Conservation (phyloP, 441 rosid species). For the Erysimum cheiri region DNA sequence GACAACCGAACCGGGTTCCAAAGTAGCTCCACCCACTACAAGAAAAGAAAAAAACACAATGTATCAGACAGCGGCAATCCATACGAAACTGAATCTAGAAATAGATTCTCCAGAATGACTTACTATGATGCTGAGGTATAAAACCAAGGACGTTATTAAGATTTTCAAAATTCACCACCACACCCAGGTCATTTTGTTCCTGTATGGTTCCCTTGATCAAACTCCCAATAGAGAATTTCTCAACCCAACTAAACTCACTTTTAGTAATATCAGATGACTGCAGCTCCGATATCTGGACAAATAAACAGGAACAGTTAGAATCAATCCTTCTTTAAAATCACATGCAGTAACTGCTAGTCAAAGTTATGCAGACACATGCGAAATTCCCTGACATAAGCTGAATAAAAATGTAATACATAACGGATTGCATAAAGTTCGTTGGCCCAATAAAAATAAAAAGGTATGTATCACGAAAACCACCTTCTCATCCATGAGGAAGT, state of each 20-base stretch:
- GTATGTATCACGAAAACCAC: slow-evolving; percentile 43
- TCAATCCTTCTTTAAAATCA: slow-evolving; percentile 12
- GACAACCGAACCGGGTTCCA: slow-evolving; percentile 67
- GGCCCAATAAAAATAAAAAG: slow-evolving; percentile 15
- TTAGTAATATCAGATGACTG: slow-evolving; percentile 56
- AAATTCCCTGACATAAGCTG: slow-evolving; percentile 18
- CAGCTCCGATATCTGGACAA: slow-evolving; percentile 68
- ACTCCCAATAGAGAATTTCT: slow-evolving; percentile 75
- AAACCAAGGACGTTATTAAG: slow-evolving; percentile 77
- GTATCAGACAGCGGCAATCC: slow-evolving; percentile 48
- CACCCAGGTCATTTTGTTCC: slow-evolving; percentile 83
- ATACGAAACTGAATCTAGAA: slow-evolving; percentile 17
- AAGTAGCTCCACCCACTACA: slow-evolving; percentile 71
- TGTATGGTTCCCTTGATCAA: slow-evolving; percentile 73
- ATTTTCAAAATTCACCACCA: slow-evolving; percentile 75
- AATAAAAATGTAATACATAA: slow-evolving; percentile 9
- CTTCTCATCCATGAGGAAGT: slow-evolving; percentile 82
- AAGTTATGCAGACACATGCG: slow-evolving; percentile 22
- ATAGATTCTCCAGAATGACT: slow-evolving; percentile 39
- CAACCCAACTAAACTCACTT: slow-evolving; percentile 66
- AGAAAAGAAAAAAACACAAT: slow-evolving; percentile 31
- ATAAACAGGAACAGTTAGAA: slow-evolving; percentile 28
- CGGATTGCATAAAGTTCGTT: not conserved
- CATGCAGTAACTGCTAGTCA: slow-evolving; percentile 14
- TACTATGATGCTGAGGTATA: slow-evolving; percentile 82